Evolutionary conservation across 2,329 filamentous ascomycete genomes (phyloP).

Genomic region (Fusarium sp.): DNA sequence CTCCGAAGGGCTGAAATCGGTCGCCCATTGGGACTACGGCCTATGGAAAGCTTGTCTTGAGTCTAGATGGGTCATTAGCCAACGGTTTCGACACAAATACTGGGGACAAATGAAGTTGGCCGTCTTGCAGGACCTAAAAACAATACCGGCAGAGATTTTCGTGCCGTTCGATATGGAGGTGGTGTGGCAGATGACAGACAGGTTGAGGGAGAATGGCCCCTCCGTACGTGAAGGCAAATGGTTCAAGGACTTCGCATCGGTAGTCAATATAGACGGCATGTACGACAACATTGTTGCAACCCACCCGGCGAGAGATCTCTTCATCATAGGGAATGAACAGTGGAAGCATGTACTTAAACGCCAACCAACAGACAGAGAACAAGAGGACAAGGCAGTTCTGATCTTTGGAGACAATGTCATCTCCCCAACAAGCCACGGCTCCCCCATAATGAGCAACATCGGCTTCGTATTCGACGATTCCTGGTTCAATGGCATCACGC

Average conservation of each 20-base stretch:
- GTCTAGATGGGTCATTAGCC: neutral
- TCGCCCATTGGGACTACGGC: neutral
- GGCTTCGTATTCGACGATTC: neutral
- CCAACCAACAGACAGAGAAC: neutral
- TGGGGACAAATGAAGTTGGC: neutral
- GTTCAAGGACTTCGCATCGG: neutral
- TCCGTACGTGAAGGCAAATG: neutral
- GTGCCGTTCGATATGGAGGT: neutral
- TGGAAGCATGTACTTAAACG: neutral
- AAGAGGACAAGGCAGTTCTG: neutral
- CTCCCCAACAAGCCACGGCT: neutral
- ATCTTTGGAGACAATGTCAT: neutral
- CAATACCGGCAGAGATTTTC: too few species aligned
- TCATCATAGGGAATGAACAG: neutral
- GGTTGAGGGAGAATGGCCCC: too few species aligned
- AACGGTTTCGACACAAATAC: neutral
- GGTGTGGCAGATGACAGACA: too few species aligned
- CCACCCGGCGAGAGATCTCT: neutral
- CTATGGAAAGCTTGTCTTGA: neutral
- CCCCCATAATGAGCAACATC: neutral
- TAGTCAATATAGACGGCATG: neutral
- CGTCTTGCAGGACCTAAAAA: neutral
- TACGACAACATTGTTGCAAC: neutral
- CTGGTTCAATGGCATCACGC: neutral
- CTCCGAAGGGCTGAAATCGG: neutral